A percentile compares a stretch with the other conserved stretches of the same genome.
Evolutionary conservation across 768 basidiomycete species (phyloP).

Genomic region (Suillus hirtellus): DNA sequence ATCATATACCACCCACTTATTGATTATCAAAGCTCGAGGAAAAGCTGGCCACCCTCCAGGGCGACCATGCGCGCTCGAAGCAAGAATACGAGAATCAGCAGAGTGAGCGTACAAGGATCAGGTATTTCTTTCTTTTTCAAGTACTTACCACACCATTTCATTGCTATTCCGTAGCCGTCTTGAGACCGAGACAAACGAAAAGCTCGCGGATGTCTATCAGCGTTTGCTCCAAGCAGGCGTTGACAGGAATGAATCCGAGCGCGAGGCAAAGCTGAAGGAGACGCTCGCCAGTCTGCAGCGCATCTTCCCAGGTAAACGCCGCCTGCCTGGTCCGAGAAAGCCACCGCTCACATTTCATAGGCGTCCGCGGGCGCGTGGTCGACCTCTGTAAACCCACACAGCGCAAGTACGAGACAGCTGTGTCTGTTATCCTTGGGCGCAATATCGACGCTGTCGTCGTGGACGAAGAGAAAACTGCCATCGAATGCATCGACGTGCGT

Average conservation of each 20-base stretch:
- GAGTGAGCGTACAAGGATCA: slow-evolving; percentile 77
- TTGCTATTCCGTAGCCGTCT: slow-evolving; percentile 59
- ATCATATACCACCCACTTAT: slow-evolving; percentile 6
- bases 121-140: slow-evolving; percentile 46
- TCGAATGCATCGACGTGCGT: slow-evolving; percentile 85
- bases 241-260: slow-evolving; percentile 84
- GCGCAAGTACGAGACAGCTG: slow-evolving; percentile 88
- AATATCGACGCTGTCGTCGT: slow-evolving; percentile 97
- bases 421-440: slow-evolving; percentile 88
- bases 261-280: slow-evolving; percentile 83
- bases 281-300: slow-evolving; percentile 80
- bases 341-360: slow-evolving; percentile 35
- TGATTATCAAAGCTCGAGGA: slow-evolving; percentile 47
- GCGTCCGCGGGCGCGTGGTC: slow-evolving; percentile 89
- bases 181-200: slow-evolving; percentile 90
- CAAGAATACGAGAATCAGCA: slow-evolving; percentile 85
- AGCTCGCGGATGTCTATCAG: slow-evolving; percentile 76
- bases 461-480: slow-evolving; percentile 95
- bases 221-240: slow-evolving; percentile 89
- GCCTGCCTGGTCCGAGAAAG: neutral
- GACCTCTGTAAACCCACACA: slow-evolving; percentile 95
- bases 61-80: slow-evolving; percentile 62
- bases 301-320: slow-evolving; percentile 75
- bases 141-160: neutral
- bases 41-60: slow-evolving; percentile 55